Base-by-base conservation (phyloP, 75 land plant genomes). In the Ceratopteris richardii region DNA sequence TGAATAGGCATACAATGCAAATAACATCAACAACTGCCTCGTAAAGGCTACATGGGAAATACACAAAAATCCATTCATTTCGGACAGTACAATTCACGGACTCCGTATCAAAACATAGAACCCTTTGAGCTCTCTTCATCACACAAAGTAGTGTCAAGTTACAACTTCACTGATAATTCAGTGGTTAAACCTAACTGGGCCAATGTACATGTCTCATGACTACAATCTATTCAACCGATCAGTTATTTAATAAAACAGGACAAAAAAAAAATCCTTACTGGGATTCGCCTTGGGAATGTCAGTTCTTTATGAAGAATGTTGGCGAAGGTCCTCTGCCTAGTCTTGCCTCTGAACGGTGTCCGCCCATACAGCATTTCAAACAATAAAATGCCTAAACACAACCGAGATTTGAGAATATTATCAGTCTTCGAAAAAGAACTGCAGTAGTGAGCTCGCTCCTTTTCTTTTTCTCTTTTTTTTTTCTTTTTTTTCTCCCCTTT, bases 361-460 rank as follows among this genome's bases (percentile, higher is more conserved):
- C 92, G 76, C 1, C 98, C 98, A 73, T 85, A 93, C 10, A 93
- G 68, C 98, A 93, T 83, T 78, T 93, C 98, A 57, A 89, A 88
- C 39, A 93, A 57, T 61, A 93, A 70, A 25, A 93, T 85, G 50
- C 97, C 97, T 92, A 62, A 40, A 61, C 37, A 33, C 3, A 33
- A n/a, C n/a, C 21, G 19, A 52, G 14, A 16, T 52, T 20, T 52
- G n/a, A n/a, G n/a, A n/a, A n/a, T n/a, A n/a, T n/a, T n/a, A n/a
- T n/a, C n/a, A n/a, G 44, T 42, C 16, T 42, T 17, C 44, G 17
- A 13, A 13, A 13, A 13, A 13, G 13, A 13, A 17, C 17, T 17
- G n/a, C n/a, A n/a, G n/a, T n/a, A n/a, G n/a, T n/a, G n/a, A n/a
- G n/a, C n/a, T n/a, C n/a, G n/a, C n/a, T n/a, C n/a, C n/a, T n/a